Evolutionary conservation across 1,284 basidiomycete genomes (phyloP).

Genomic region (Tilletia indica): DNA sequence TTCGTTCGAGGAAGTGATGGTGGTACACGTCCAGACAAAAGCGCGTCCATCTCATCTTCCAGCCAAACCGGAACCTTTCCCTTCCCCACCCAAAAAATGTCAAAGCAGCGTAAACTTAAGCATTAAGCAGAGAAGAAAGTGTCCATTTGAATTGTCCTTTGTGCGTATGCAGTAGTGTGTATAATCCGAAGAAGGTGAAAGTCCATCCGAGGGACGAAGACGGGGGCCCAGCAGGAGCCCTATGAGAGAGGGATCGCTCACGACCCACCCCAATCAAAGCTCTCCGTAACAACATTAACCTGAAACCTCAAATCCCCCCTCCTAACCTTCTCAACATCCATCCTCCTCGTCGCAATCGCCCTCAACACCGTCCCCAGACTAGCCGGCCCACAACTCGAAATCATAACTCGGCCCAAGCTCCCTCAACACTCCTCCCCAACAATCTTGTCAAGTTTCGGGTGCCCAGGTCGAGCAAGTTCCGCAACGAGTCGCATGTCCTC

Average conservation of each 20-base stretch:
- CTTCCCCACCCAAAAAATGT: no score
- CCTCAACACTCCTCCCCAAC: slow-evolving; percentile 67
- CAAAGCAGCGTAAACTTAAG: no score
- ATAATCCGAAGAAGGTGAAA: no score
- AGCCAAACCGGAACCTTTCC: no score
- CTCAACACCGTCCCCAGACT: slow-evolving; percentile 72
- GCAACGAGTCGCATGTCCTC: slow-evolving; percentile 68
- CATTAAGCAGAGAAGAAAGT: no score
- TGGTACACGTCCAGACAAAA: no score
- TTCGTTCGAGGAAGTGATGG: neutral
- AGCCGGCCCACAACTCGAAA: slow-evolving; percentile 75
- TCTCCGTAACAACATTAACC: slow-evolving; percentile 47
- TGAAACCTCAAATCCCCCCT: slow-evolving; percentile 66
- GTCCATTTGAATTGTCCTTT: no score
- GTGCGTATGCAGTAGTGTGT: no score
- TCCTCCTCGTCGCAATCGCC: slow-evolving; percentile 67
- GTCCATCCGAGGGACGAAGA: no score
- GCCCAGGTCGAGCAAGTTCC: slow-evolving; percentile 71
- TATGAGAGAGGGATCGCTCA: neutral
- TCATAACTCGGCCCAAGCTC: slow-evolving; percentile 65
- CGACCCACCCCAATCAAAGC: slow-evolving; percentile 38
- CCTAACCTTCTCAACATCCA: slow-evolving; percentile 64
- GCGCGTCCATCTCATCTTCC: no score
- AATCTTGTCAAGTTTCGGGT: slow-evolving; percentile 70
- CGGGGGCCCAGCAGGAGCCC: no score